Percentiles rank a stretch among this genome's conserved stretches.
These are phyloP conservation scores for Saccharomyces hybrid DNA, from an alignment of 1,139 yeast genomes.

Conservation along the genomic window DNA sequence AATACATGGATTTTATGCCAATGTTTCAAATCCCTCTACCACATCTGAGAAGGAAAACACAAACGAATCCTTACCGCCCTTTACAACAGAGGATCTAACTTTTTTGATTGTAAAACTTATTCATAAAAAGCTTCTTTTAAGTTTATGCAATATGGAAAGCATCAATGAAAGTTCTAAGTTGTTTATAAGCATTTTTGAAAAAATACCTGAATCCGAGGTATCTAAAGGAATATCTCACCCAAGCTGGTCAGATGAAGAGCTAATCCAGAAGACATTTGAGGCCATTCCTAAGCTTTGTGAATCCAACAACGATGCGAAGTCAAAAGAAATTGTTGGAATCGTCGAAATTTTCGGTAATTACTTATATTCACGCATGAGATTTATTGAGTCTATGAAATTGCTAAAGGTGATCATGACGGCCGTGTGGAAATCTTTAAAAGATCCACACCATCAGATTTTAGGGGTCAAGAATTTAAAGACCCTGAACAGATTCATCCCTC, in stretches of 20 bases:
- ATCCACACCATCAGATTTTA: slow-evolving; percentile 31
- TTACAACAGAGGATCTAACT: slow-evolving; percentile 40
- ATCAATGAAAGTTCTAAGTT: slow-evolving; percentile 34
- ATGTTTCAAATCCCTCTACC: slow-evolving; percentile 16
- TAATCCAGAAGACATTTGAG: slow-evolving; percentile 33
- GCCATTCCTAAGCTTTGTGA: not conserved
- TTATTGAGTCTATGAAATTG: slow-evolving; percentile 21
- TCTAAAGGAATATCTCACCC: slow-evolving; percentile 8
- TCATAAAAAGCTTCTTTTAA: slow-evolving; percentile 33
- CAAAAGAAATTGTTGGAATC: slow-evolving; percentile 37
- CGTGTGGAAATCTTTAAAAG: slow-evolving; percentile 38
- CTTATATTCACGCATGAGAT: slow-evolving; percentile 15
- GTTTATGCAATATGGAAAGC: slow-evolving; percentile 15
- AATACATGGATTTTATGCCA: slow-evolving; percentile 31
- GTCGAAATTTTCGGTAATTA: slow-evolving; percentile 37
- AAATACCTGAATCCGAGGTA: slow-evolving; percentile 38
- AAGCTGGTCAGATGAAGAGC: slow-evolving; percentile 28
- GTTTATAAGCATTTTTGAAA: slow-evolving; percentile 39
- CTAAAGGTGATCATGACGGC: slow-evolving; percentile 26
- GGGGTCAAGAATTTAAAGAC: slow-evolving; percentile 22
- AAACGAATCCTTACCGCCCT: slow-evolving; percentile 34
- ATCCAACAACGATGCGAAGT: slow-evolving; percentile 14
- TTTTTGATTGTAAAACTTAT: slow-evolving; percentile 35
- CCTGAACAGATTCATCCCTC: slow-evolving; percentile 20
- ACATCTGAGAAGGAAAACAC: slow-evolving; percentile 10